Conservation (phyloP, 192 early-diverging fungal species). For the Podila horticola region DNA sequence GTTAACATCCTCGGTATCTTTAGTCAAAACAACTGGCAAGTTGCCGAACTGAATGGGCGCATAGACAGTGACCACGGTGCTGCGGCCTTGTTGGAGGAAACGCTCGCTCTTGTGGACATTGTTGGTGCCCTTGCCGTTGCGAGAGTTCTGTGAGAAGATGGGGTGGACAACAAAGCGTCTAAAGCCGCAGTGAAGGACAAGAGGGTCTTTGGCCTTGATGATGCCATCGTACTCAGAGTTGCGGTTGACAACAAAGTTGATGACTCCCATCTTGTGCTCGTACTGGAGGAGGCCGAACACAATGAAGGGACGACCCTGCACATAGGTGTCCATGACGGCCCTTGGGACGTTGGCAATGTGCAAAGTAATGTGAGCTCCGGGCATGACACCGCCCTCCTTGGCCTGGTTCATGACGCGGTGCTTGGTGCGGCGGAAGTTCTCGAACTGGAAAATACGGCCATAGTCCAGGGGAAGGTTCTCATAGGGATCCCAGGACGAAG, state of each 20-base stretch:
- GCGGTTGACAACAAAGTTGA: slow-evolving; percentile 84
- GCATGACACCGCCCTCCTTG: slow-evolving; percentile 59
- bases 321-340: slow-evolving; percentile 64
- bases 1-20: slow-evolving; percentile 67
- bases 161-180: slow-evolving; percentile 86
- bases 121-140: slow-evolving; percentile 82
- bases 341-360: slow-evolving; percentile 75
- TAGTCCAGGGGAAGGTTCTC: slow-evolving; percentile 98
- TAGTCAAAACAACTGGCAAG: slow-evolving; percentile 85
- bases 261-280: slow-evolving; percentile 94
- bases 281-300: slow-evolving; percentile 74
- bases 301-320: slow-evolving; percentile 59
- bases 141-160: slow-evolving; percentile 89
- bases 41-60: slow-evolving; percentile 92
- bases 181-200: slow-evolving; percentile 91
- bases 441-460: slow-evolving; percentile 95
- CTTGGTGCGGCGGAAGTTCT: slow-evolving; percentile 87
- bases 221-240: slow-evolving; percentile 77
- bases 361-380: slow-evolving; percentile 81
- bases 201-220: slow-evolving; percentile 92
- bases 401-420: slow-evolving; percentile 73
- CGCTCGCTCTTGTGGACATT: slow-evolving; percentile 96
- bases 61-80: slow-evolving; percentile 87
- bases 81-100: slow-evolving; percentile 81
- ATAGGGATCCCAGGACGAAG: slow-evolving; percentile 97